Base-by-base conservation (phyloP, 768 basidiomycete genomes). In the Pleurotus cornucopiae region DNA sequence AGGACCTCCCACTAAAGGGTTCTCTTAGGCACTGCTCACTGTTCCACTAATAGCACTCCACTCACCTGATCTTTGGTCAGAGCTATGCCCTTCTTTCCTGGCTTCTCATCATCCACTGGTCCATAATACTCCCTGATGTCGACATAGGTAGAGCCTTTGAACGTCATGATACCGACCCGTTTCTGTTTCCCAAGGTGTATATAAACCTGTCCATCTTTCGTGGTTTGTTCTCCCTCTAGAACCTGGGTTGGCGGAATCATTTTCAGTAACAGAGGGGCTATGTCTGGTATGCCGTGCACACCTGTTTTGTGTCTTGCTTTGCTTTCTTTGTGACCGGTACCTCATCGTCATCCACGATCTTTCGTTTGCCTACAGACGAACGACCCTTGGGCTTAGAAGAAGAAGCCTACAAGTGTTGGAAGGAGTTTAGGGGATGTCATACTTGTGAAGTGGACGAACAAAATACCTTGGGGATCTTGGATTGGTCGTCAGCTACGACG, bases 71-170 rank as follows among this genome's bases (percentile, higher is more conserved):
- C 89, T 2, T 71, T 46, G 12, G 72, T 67, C 23, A 93, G 73
- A 0, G 86, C 79, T 51, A 92, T 88, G 6, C 89, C 91, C 62
- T 91, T 93, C 69, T 90, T 92, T 0, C 89, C 88, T 0, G 91
- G 90, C 59, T 86, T 89, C 60, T 81, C 76, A 4, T 84, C 82
- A 1, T 79, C 69, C 5, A 70, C 73, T 41, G 63, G 71, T 18
- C 69, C 66, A 52, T 88, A 93, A 62, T 78, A 92, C 66, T 92
- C 88, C 40, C 90, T 82, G 53, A 92, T 89, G 63, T 91, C 88
- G 21, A 91, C 66, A 43, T 83, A 71, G 2, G 77, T 18, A 20
- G 30, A 30, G 6, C 85, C 86, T 76, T 78, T 75, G 69, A 74
- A 76, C 39, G 59, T 60, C 37, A 70, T 61, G 46, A 89, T 82